Evolutionary conservation across 352 stramenopile genomes (phyloP).

Genomic region (Pythium rishiriense): DNA sequence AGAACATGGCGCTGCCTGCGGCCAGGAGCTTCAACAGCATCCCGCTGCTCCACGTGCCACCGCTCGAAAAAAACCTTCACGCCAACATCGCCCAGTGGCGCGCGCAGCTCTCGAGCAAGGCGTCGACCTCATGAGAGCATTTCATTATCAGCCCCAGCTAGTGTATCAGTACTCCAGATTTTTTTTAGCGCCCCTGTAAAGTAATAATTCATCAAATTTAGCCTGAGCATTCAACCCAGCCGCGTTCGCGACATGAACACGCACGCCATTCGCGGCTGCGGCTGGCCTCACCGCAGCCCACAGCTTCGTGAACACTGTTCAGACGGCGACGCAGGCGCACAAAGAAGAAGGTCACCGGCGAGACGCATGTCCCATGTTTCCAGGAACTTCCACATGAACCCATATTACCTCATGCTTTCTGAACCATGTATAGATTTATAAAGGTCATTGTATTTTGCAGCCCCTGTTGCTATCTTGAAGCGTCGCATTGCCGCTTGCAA

Average conservation of each 20-base stretch:
- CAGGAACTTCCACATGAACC: no score
- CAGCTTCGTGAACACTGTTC: background rate
- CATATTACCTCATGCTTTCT: no score
- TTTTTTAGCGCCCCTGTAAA: slow-evolving; percentile 17
- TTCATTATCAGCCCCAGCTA: background rate
- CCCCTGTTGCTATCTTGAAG: slow-evolving; percentile 29
- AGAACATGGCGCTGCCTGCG: slow-evolving; percentile 54
- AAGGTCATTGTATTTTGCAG: background rate
- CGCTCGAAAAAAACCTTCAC: slow-evolving; percentile 56
- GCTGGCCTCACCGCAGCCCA: background rate
- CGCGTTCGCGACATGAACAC: slow-evolving; percentile 13
- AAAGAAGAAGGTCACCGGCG: background rate
- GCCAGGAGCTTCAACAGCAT: slow-evolving; percentile 60
- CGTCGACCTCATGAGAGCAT: background rate
- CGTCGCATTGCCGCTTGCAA: slow-evolving; percentile 9
- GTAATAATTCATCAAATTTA: slow-evolving; percentile 23
- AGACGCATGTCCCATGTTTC: slow-evolving; percentile 11
- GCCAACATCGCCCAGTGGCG: slow-evolving; percentile 63
- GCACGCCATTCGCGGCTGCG: slow-evolving; percentile 7
- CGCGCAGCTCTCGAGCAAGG: slow-evolving; percentile 24
- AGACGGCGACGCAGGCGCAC: background rate
- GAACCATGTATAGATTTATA: background rate
- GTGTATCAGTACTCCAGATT: slow-evolving; percentile 17
- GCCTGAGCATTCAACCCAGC: slow-evolving; percentile 1
- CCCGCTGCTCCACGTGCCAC: slow-evolving; percentile 54